Base-by-base conservation (phyloP, 140 eudicot genomes). In the Artemisia princeps region DNA sequence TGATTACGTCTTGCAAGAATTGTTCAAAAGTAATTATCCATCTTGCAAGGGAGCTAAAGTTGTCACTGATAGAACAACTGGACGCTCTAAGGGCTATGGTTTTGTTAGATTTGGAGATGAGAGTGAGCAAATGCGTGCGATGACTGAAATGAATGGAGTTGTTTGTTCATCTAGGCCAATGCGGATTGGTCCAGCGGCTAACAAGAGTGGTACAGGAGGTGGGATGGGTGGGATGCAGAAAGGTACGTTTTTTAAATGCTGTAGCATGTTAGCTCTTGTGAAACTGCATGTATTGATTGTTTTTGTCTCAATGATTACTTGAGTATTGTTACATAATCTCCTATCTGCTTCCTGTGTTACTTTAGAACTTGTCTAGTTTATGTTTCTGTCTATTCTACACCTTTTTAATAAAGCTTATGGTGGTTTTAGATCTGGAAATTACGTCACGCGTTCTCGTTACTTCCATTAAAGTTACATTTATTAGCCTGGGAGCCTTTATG, bases 21-120 rank as follows among this genome's bases (percentile, higher is more conserved):
- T 94, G 15, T 92, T 92, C 17, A 84, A 85, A 64, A 55, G 64
- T 71, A 79, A 70, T 26, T 92, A 85, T 64, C 45, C 85, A 2
- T 88, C 99, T 3, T 87, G 84, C 11, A 92, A 84, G 77, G 95
- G 99, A 44, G 96, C 96, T 4, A 94, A 94, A 77, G 95, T 94
- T 51, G 91, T 94, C 28, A 82, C 89, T 1, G 99, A 94, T 71
- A 80, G 87, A 74, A 63, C 75, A 48, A 88, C 99, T 1, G 96
- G 94, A 55, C 95, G 96, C 4, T 72, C 96, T 16, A 94, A 94
- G 76, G 96, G 99, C 24, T 94, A 88, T 65, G 99, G 99, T 22
- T 94, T 94, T 82, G 96, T 94, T 57, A 86, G 81, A 77, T 94
- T 94, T 82, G 99, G 83, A 46, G 99, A 94, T 71, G 99, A 88